Conservation (phyloP, 495 filamentous ascomycete genomes). For the Neurospora terricola region DNA sequence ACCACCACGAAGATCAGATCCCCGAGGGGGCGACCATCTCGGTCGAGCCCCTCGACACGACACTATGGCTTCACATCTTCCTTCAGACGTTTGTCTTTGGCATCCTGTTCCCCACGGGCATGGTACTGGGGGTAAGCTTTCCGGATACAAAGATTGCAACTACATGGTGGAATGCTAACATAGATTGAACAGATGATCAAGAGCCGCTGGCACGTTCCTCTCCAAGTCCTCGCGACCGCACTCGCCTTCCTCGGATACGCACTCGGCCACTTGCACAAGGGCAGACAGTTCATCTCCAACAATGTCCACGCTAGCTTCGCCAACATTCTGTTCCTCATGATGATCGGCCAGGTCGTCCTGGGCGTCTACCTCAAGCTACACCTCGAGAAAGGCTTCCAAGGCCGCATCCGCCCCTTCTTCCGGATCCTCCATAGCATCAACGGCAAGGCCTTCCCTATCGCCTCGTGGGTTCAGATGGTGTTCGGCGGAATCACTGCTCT, state of each 20-base stretch:
- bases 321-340: slow-evolving; percentile 64
- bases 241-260: slow-evolving; percentile 80
- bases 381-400: slow-evolving; percentile 72
- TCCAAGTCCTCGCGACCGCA: slow-evolving; percentile 64
- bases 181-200: slow-evolving; percentile 58
- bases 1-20: slow-evolving; percentile 65
- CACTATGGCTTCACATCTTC: slow-evolving; percentile 88
- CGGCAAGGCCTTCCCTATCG: slow-evolving; percentile 78
- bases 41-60: slow-evolving; percentile 80
- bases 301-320: slow-evolving; percentile 83
- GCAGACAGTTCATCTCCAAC: slow-evolving; percentile 65
- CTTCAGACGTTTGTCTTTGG: slow-evolving; percentile 83
- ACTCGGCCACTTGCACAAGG: slow-evolving; percentile 82
- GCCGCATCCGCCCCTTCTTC: slow-evolving; percentile 59
- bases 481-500: slow-evolving; percentile 90
- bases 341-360: slow-evolving; percentile 65
- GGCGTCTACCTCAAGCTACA: slow-evolving; percentile 88
- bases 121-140: slow-evolving; percentile 78
- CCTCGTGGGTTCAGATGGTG: slow-evolving; percentile 90
- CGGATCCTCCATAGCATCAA: slow-evolving; percentile 68
- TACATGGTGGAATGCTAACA: slow-evolving; percentile 3
- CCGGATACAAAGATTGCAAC: not conserved
- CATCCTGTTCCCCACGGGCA: slow-evolving; percentile 83
- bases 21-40: slow-evolving; percentile 67
- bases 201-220: slow-evolving; percentile 88